A percentile compares a stretch with the other conserved stretches of the same genome.
Conservation (phyloP, 2,329 filamentous ascomycete genomes). For the Ceratocystis destructans region DNA sequence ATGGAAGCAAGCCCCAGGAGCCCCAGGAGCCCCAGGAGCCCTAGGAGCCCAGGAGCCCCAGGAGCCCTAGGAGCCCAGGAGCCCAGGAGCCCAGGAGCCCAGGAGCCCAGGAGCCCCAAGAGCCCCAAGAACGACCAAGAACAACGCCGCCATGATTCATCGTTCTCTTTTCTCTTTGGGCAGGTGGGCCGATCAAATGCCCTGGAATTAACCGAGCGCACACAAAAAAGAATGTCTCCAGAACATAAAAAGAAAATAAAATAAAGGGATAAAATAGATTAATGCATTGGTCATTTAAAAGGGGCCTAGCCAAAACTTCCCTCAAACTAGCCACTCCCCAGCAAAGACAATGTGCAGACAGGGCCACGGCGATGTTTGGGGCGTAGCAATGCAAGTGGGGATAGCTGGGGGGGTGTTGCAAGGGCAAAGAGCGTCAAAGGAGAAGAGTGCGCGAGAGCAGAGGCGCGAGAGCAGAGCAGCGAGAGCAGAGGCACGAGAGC, state of each 20-base stretch:
- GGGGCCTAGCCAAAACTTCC: neutral
- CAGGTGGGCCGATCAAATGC: conserved; percentile 3
- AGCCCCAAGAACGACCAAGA: neutral
- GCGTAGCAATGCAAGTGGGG: neutral
- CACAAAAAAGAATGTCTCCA: neutral
- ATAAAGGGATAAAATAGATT: neutral
- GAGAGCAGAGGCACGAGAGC: no score
- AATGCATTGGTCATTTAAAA: neutral
- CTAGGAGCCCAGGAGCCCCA: no score
- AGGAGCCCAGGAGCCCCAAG: neutral
- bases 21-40: no score
- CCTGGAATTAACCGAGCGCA: neutral
- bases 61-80: no score
- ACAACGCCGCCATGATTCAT: neutral
- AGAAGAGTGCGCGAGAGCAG: neutral
- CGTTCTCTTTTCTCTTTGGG: neutral
- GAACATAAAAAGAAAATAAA: neutral
- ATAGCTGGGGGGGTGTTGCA: neutral
- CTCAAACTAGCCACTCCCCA: conserved; percentile 2
- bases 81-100: no score
- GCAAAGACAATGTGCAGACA: conserved; percentile 5
- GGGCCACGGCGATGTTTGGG: conserved; percentile 5
- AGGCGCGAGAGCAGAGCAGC: no score
- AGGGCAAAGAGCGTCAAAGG: neutral
- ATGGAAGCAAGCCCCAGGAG: no score